These are phyloP conservation scores for Podospora australis DNA, from an alignment of 495 filamentous ascomycete species.

Conservation along the genomic window DNA sequence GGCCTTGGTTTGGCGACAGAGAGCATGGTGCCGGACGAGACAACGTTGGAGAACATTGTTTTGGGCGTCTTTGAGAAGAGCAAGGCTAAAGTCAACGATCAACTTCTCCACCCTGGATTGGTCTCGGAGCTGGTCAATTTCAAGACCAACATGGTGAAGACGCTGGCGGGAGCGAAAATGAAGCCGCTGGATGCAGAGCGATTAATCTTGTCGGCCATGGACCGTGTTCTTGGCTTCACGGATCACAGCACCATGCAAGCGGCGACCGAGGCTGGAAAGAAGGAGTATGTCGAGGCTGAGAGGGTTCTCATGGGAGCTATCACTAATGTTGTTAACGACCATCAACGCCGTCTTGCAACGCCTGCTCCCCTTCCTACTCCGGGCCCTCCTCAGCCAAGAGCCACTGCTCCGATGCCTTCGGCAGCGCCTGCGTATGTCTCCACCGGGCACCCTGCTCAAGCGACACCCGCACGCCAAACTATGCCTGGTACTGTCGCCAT, in stretches of 20 bases:
- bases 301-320: constrained; percentile 19
- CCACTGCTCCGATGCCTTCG: no score
- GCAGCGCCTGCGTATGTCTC: no score
- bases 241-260: constrained; percentile 25
- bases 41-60: constrained; percentile 25
- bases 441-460: no score
- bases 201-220: constrained; percentile 31
- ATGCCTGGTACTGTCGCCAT: no score
- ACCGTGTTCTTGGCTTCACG: constrained; percentile 30
- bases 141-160: constrained; percentile 22
- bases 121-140: constrained; percentile 20
- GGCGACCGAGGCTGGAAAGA: constrained; percentile 17
- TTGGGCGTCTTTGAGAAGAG: constrained; percentile 23
- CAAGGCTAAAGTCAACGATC: constrained; percentile 11
- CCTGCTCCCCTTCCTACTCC: no score
- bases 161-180: constrained; percentile 20
- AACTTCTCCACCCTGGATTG: constrained; percentile 22
- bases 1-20: constrained; percentile 23
- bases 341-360: no score
- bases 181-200: constrained; percentile 23
- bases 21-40: constrained; percentile 18
- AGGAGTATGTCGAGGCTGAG: constrained; percentile 22
- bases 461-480: no score
- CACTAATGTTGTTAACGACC: no score
- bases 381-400: no score